Percentiles rank a stretch among this genome's conserved stretches.
phyloP scores from a whole-genome alignment of 139 green algal species.

The Chlorella sp. region DNA sequence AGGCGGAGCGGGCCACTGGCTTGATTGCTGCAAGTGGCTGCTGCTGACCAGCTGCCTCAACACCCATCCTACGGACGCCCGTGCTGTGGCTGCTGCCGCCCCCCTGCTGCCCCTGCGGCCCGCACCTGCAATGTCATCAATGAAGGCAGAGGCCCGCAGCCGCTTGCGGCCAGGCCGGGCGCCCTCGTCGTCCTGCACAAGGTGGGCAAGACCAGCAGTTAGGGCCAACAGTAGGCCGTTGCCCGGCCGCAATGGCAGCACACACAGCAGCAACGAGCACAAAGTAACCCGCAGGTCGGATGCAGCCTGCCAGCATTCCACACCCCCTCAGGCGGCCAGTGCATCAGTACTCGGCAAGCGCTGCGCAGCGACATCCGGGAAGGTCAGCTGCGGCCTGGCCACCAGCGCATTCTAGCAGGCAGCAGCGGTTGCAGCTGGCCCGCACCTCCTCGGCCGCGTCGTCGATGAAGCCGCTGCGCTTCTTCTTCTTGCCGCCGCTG shows the following conservation, averaged over 20 bases:
- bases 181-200: neutral
- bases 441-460: constrained; percentile 60
- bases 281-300: no score
- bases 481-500: constrained; percentile 26
- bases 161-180: constrained; percentile 13
- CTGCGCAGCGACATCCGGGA: no score
- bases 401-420: no score
- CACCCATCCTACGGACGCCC: no score
- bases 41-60: no score
- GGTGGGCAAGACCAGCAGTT: neutral
- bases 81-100: no score
- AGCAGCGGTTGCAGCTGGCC: neutral
- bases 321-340: no score
- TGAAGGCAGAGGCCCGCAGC: constrained; percentile 37
- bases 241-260: neutral
- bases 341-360: no score
- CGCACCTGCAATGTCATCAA: constrained; percentile 92
- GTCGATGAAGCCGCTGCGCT: constrained; percentile 51
- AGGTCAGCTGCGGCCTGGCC: no score
- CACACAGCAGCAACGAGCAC: no score
- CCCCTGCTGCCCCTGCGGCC: neutral
- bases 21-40: neutral
- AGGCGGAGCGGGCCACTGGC: neutral
- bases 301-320: no score
- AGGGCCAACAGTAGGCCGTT: neutral